Evolutionary conservation across 306 rosid species (phyloP).

Genomic region (Styphnolobium japonicum): DNA sequence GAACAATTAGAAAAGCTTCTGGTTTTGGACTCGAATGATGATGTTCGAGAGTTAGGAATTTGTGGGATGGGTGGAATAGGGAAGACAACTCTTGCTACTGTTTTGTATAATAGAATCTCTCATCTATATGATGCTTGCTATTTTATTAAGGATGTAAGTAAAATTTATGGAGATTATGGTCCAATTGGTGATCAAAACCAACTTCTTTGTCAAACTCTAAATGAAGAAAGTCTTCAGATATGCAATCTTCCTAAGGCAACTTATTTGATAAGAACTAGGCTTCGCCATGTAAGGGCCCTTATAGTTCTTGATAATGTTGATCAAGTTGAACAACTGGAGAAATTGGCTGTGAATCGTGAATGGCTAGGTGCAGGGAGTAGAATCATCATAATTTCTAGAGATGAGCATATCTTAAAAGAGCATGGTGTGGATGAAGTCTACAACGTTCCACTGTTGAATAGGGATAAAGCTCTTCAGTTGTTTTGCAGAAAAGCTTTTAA

Average conservation of each 20-base stretch:
- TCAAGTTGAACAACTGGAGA: neutral
- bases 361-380: neutral
- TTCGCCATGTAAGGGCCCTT: neutral
- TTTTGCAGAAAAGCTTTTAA: conserved; percentile 1
- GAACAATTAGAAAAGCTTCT: no score
- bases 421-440: neutral
- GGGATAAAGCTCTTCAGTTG: neutral
- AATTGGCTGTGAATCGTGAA: neutral
- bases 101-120: neutral
- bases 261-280: neutral
- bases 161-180: neutral
- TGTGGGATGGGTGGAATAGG: conserved; percentile 30
- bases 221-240: neutral
- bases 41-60: neutral
- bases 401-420: neutral
- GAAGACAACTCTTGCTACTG: neutral
- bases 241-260: neutral
- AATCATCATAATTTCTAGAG: neutral
- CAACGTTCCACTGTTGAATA: neutral
- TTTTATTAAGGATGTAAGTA: neutral
- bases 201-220: neutral
- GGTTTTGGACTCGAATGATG: no score
- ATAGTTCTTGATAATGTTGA: conserved; percentile 11
- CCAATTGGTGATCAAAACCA: neutral
- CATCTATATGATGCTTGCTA: neutral